Evolutionary conservation across 2,329 filamentous ascomycete genomes (phyloP), one percentile per base, ranked within the genome.

Genomic region (Neonectria neomacrospora): DNA sequence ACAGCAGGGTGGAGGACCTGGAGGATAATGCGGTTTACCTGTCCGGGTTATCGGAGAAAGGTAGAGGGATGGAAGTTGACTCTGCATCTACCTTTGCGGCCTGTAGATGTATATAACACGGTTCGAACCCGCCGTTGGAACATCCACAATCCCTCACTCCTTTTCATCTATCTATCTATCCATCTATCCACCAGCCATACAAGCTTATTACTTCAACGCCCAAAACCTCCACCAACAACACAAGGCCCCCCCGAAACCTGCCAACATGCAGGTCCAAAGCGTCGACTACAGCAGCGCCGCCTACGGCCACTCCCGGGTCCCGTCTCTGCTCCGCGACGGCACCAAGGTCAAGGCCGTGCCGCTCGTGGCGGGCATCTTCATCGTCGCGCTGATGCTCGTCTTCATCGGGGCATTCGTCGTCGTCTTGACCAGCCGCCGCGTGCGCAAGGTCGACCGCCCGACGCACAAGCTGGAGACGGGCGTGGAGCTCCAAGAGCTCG

Each of bases 181-280:
- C 23, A 26, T 26, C 23, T 26, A 6, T 26, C 23, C 6, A 6
- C 23, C 23, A 26, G 23, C 23, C 23, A 26, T 6, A 26, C 23
- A 26, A 26, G n/a, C n/a, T n/a, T n/a, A n/a, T n/a, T n/a, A n/a
- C n/a, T n/a, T n/a, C n/a, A n/a, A n/a, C n/a, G n/a, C n/a, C n/a
- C n/a, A n/a, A 26, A 26, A 26, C 23, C 23, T 26, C 23, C 3
- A 3, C 6, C 23, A 26, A 26, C 23, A 26, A 26, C 23, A 26
- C 23, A 26, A 26, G 6, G 3, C 23, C 23, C 23, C 3, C 23
- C 23, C 23, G 6, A 26, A 26, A 26, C 18, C 18, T 9, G 1
- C 1, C 47, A 52, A 37, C n/a, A 52, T 58, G 47, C 37, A 58
- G 7, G 55, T 45, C 20, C 55, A 58, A 52, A 34, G 3, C 3